These are phyloP conservation scores for Camellia oleifera DNA, from an alignment of 179 eudicot genomes.

Conservation along the genomic window DNA sequence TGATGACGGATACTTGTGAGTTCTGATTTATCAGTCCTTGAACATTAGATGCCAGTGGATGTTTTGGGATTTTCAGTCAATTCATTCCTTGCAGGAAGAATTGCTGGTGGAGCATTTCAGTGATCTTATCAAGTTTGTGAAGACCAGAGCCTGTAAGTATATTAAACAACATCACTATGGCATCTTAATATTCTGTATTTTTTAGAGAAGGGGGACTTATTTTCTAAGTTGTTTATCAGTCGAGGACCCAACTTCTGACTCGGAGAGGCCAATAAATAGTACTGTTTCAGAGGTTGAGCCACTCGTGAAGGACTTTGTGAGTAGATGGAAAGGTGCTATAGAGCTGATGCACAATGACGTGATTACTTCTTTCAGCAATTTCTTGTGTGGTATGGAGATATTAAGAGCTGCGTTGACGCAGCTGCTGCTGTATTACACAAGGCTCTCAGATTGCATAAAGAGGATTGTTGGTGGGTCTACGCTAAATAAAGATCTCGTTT, in stretches of 20 bases:
- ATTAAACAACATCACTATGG: not conserved
- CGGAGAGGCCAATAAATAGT: conserved; percentile 53
- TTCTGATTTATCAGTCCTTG: not conserved
- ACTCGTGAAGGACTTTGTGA: conserved; percentile 88
- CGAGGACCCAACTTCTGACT: conserved; percentile 65
- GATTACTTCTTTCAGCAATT: conserved; percentile 94
- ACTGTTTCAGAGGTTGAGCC: conserved; percentile 84
- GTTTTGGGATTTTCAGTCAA: not conserved
- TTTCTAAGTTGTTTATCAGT: conserved; percentile 37
- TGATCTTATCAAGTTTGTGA: conserved; percentile 84
- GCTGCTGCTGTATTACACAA: conserved; percentile 84
- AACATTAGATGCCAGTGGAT: not conserved
- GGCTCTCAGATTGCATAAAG: conserved; percentile 87
- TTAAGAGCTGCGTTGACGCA: conserved; percentile 92
- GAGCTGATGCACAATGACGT: conserved; percentile 98
- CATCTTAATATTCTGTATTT: not conserved
- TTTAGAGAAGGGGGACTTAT: not conserved
- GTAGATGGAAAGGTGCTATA: conserved; percentile 95
- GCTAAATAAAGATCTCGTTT: conserved; percentile 84
- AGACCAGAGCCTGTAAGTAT: conserved; percentile 82
- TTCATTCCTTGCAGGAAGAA: conserved; percentile 65
- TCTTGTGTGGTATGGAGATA: conserved; percentile 98
- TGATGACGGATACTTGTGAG: not conserved
- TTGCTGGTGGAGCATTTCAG: conserved; percentile 83
- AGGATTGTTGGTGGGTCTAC: conserved; percentile 73